A percentile compares a stretch with the other conserved stretches of the same genome.
These are phyloP conservation scores for Stromatinia cepivora DNA, from an alignment of 2,329 filamentous ascomycete genomes.

Conservation along the genomic window DNA sequence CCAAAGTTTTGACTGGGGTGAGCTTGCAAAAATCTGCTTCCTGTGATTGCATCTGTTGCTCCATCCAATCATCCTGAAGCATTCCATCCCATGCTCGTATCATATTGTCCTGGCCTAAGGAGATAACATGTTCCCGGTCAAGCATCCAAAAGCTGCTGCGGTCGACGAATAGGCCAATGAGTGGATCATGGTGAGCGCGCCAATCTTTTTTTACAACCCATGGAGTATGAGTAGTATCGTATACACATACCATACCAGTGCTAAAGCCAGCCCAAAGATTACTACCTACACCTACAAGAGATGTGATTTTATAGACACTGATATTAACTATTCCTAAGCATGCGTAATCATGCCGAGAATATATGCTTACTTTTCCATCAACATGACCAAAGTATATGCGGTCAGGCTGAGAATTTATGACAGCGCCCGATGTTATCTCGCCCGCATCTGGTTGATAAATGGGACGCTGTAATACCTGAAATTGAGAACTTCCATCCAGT, in stretches of 20 bases:
- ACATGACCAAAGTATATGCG: conserved; percentile 87
- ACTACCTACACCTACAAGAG: conserved; percentile 75
- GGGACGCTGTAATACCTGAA: conserved; percentile 73
- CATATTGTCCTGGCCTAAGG: conserved; percentile 83
- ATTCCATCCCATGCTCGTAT: conserved; percentile 89
- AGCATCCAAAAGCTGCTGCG: conserved; percentile 80
- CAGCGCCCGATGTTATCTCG: conserved; percentile 82
- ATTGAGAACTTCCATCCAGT: conserved; percentile 64
- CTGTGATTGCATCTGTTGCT: conserved; percentile 79
- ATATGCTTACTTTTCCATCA: conserved; percentile 94
- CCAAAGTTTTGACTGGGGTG: conserved; percentile 73
- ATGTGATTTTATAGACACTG: conserved; percentile 94
- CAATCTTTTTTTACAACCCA: conserved; percentile 95
- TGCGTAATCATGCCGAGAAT: conserved; percentile 70
- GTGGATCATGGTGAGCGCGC: conserved; percentile 77
- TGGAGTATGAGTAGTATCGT: conserved; percentile 77
- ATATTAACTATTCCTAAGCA: conserved; percentile 81
- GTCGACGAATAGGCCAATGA: conserved; percentile 76
- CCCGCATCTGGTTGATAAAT: conserved; percentile 72
- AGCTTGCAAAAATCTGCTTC: conserved; percentile 85
- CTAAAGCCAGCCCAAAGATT: conserved; percentile 93
- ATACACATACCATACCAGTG: conserved; percentile 90
- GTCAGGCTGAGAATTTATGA: conserved; percentile 71
- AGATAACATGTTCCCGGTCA: conserved; percentile 80
- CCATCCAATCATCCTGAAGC: conserved; percentile 92